Evolutionary conservation across 441 rosid genomes (phyloP), one percentile per base, ranked within the genome.

Genomic region (Erodium moschatum): DNA sequence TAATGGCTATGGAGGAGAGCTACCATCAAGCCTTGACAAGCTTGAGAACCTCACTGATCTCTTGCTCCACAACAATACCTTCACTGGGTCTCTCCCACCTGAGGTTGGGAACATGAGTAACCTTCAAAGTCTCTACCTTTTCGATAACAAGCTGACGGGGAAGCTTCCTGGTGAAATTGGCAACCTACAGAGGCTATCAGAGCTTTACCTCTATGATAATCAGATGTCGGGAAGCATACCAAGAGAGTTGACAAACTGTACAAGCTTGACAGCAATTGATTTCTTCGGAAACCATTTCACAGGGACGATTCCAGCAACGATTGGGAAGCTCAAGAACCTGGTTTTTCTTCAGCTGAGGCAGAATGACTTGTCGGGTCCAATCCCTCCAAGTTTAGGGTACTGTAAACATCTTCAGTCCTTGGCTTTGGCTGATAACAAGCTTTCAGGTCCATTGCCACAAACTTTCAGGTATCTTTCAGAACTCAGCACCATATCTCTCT

Each of bases 381-480:
- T 93, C 73, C 98, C 98, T 5, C 82, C 93, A 63, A 85, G 86
- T 72, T 73, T 93, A 62, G 98, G 97, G 68, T 83, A 93, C 85
- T 93, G 97, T 83, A 73, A 63, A 54, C 78, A 74, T 33, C 85
- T 90, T 40, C 83, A 80, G 78, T 19, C 64, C 6, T 52, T 90
- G 75, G 86, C 95, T 69, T 80, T 93, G 79, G 97, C 95, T 0
- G 97, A 93, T 66, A 93, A 93, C 77, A 74, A 80, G 72, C 81
- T 93, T 54, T 79, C 92, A 4, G 97, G 98, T 48, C 63, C 81
- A 13, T 61, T 93, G 82, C 97, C 98, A 33, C 84, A 86, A 16
- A 89, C 97, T 4, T 89, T 90, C 72, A 81, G 85, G 71, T 82
- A 83, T 78, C 93, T 93, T 71, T 83, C 87, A 19, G 72, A 79